These are phyloP conservation scores for Exophiala aquamarina DNA, from an alignment of 2,329 filamentous ascomycete genomes.

Conservation along the genomic window DNA sequence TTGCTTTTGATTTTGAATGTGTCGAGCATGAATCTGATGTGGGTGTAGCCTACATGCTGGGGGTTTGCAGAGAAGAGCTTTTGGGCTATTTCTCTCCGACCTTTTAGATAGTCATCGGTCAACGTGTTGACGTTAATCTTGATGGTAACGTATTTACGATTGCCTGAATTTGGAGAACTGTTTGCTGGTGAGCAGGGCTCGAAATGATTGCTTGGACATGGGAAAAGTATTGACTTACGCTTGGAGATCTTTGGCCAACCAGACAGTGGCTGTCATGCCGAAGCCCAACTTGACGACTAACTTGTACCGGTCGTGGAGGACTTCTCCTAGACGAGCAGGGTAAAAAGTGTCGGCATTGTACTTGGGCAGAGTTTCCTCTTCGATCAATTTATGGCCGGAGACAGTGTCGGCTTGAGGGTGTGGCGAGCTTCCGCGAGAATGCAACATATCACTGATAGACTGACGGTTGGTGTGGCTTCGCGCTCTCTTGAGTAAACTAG, in stretches of 20 bases:
- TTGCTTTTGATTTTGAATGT: slow-evolving; percentile 34
- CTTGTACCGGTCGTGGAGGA: slow-evolving; percentile 40
- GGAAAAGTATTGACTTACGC: slow-evolving; percentile 19
- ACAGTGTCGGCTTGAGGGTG: slow-evolving; percentile 23
- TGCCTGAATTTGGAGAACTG: slow-evolving; percentile 17
- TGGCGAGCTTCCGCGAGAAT: slow-evolving; percentile 21
- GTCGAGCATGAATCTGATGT: slow-evolving; percentile 37
- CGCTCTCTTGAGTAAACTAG: slow-evolving; percentile 22
- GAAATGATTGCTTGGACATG: not conserved
- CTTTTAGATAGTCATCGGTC: slow-evolving; percentile 24
- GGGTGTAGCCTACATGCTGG: slow-evolving; percentile 34
- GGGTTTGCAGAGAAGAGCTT: slow-evolving; percentile 35
- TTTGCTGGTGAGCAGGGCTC: slow-evolving; percentile 1
- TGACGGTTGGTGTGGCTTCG: slow-evolving; percentile 23
- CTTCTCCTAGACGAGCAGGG: slow-evolving; percentile 39
- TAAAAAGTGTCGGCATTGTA: slow-evolving; percentile 40
- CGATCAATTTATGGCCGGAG: slow-evolving; percentile 31
- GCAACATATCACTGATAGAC: slow-evolving; percentile 17
- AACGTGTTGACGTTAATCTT: slow-evolving; percentile 37
- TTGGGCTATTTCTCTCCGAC: slow-evolving; percentile 32
- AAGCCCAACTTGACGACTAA: slow-evolving; percentile 43
- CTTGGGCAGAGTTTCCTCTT: slow-evolving; percentile 41
- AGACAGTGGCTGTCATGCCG: slow-evolving; percentile 44
- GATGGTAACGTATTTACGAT: slow-evolving; percentile 35
- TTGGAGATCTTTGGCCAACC: slow-evolving; percentile 41